phyloP scores from a whole-genome alignment of 2,329 filamentous ascomycete species.

The Plenodomus biglobosus region DNA sequence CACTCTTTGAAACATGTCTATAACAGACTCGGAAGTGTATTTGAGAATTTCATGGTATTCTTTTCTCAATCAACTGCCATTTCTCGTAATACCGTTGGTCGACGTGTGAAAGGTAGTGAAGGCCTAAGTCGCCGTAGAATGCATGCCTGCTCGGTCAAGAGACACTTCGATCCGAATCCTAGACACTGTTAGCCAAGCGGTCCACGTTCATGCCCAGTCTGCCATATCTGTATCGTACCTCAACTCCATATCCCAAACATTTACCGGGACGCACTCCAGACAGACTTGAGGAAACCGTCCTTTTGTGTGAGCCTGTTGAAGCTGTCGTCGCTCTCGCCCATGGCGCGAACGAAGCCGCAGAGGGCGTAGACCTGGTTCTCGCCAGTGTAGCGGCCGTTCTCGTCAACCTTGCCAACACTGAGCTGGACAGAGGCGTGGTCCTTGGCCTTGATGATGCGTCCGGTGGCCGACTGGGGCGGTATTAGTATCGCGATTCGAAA shows the following conservation, averaged over 20 bases:
- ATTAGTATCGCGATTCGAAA: conserved; percentile 24
- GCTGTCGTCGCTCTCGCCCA: conserved; percentile 96
- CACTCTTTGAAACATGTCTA: not conserved
- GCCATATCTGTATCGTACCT: conserved; percentile 19
- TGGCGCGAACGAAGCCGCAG: conserved; percentile 94
- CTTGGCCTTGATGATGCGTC: conserved; percentile 99
- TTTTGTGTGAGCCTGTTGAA: conserved; percentile 94
- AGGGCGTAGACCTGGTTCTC: conserved; percentile 98
- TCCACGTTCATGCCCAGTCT: not conserved
- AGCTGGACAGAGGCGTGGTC: conserved; percentile 99
- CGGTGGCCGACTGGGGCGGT: conserved; percentile 27
- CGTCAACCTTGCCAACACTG: conserved; percentile 95
- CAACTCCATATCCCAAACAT: conserved; percentile 37
- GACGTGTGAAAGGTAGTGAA: conserved; percentile 31
- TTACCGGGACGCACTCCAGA: conserved; percentile 77
- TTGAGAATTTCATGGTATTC: conserved; percentile 37
- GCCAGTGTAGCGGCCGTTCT: conserved; percentile 95
- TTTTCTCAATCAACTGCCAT: conserved; percentile 31
- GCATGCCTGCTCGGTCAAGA: conserved; percentile 29
- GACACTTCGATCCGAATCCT: conserved; percentile 30
- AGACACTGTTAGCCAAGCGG: conserved; percentile 30
- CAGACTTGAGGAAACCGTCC: conserved; percentile 94
- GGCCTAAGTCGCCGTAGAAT: conserved; percentile 34
- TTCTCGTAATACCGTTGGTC: conserved; percentile 38
- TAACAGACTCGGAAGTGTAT: not conserved